Evolutionary conservation across 768 basidiomycete genomes (phyloP).

Genomic region (Trametes elegans): DNA sequence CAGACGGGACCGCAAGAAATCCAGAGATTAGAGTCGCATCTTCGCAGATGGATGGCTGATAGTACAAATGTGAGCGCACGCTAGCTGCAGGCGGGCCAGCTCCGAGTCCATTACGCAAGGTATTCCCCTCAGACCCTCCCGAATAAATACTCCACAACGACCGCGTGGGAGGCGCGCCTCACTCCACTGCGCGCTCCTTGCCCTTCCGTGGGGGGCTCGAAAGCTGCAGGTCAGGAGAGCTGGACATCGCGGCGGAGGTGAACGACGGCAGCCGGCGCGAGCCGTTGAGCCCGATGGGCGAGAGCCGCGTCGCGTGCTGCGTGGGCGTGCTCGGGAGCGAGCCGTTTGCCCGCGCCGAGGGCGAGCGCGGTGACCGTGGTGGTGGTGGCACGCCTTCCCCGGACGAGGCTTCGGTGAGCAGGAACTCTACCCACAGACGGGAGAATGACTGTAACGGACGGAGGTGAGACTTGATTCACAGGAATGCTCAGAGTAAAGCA

Average conservation of each 20-base stretch:
- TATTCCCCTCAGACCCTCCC: background rate
- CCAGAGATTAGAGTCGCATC: too few species aligned
- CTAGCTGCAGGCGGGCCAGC: background rate
- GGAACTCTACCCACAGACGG: conserved; percentile 95
- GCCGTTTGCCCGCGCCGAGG: conserved; percentile 29
- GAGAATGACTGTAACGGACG: conserved; percentile 76
- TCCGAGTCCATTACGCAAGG: background rate
- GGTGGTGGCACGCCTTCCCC: conserved; percentile 33
- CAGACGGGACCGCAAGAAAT: too few species aligned
- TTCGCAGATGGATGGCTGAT: background rate
- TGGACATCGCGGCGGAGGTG: conserved; percentile 36
- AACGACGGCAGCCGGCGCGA: conserved; percentile 40
- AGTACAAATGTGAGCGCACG: background rate
- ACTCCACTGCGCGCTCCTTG: conserved; percentile 40
- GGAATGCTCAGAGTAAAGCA: background rate
- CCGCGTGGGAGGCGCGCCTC: background rate
- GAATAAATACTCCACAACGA: background rate
- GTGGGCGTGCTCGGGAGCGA: conserved; percentile 38
- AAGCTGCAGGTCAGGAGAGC: conserved; percentile 39
- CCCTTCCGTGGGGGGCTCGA: conserved; percentile 43
- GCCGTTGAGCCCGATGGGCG: conserved; percentile 28
- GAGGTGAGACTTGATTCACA: background rate
- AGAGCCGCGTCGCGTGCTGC: conserved; percentile 16
- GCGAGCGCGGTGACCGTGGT: conserved; percentile 22
- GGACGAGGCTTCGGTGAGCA: conserved; percentile 84